Base-by-base conservation (phyloP, 495 filamentous ascomycete genomes). In the Penicillium antarcticum region DNA sequence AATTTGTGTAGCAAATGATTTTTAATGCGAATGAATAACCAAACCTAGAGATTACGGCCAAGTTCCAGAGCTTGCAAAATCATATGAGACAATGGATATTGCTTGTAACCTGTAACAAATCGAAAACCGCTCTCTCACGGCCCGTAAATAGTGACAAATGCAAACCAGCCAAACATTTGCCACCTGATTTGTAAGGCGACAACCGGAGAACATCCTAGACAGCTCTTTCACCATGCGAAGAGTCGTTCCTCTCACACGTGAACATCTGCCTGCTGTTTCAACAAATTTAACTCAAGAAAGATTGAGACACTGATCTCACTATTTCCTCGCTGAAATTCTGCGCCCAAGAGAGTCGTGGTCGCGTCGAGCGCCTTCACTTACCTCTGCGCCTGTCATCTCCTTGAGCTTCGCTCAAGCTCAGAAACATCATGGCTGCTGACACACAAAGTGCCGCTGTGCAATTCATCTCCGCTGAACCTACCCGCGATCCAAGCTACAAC, bases 401-500 rank as follows among this genome's bases (percentile, higher is more conserved):
- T 7, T 29, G n/a, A 26, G 21, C 3, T 16, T 19, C 32, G 5
- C 37, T 16, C 14, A 11, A 14, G 8, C 29, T 29, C 51, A 23
- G 42, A 33, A 42, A 21, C 54, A 52, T 13, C 42, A 79, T 79
- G 75, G 47, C 72, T 42, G 61, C 70, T 34, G 70, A 75, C 41
- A 56, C 72, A 8, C 52, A 64, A 18, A 54, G 65, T 35, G 59
- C 64, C n/a, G 73, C 69, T 10, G 46, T 64, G 13, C 60, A 62
- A 43, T 47, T 76, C 14, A 43, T 76, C 5, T 69, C 72, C 9
- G 62, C 69, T 42, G 70, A 73, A 46, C 58, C 63, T 18, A 63
- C 62, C 6, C 83, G 82, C 60, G 63, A 81, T n/a, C 77, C 80
- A 3, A 55, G 61, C 57, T 87, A 82, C 76, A 74, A 74, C 59